Evolutionary conservation across 441 rosid genomes (phyloP), one percentile per base, ranked within the genome.

Genomic region (Eruca vesicaria): DNA sequence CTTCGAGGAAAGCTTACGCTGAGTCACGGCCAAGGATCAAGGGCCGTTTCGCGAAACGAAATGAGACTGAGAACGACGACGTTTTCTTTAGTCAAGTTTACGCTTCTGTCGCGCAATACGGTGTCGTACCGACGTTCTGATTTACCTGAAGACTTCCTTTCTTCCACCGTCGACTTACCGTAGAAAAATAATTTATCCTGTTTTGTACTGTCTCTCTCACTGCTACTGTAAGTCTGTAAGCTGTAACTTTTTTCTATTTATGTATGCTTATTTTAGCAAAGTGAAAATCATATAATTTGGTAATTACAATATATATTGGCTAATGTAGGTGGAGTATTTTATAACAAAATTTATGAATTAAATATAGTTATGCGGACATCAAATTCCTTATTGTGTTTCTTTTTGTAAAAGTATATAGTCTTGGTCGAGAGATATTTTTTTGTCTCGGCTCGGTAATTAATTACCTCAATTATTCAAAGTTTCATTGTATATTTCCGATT

Each of bases 121-220:
- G 93, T 43, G 84, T 93, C 79, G 97, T 91, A 20, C 97, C 98
- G 0, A 70, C 92, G 38, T 89, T 87, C 71, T 88, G 81, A 81
- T 52, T 10, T 23, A 53, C 69, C 9, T 69, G 14, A 33, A 70
- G 15, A 41, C 16, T n/a, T 41, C 9, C 0, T 20, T 21, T 21
- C 55, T 16, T 35, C 6, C 48, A 59, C 73, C 72, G 73, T 60
- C 7, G 10, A 61, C 69, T 72, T 72, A 72, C 73, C 70, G 74
- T 75, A 73, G 66, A 32, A 53, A 56, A 63, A 53, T 64, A 70
- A 28, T 6, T 66, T 55, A 72, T 76, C 77, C 15, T 58, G 28
- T 48, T 61, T 33, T 21, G 38, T 10, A 7, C 65, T 12, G 3
- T 67, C 61, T 6, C 61, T 63, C 68, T 73, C 45, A 9, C 68